Conservation (phyloP, 139 green algal genomes). For the Closterium sp. region DNA sequence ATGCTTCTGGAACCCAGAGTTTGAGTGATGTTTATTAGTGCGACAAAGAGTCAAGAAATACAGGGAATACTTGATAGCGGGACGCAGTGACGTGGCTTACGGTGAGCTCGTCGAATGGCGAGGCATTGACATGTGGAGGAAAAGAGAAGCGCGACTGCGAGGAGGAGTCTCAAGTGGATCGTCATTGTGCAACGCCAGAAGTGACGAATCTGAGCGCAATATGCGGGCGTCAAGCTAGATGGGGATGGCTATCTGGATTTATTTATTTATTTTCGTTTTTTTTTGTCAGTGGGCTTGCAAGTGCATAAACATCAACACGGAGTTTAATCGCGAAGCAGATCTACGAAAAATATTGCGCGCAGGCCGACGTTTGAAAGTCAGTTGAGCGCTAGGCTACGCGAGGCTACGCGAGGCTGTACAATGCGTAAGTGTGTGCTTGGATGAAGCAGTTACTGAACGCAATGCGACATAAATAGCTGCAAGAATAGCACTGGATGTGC, state of each 20-base stretch:
- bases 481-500: too few species aligned
- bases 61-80: background rate
- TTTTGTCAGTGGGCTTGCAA: background rate
- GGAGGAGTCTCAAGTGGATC: background rate
- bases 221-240: background rate
- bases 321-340: too few species aligned
- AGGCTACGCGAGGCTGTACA: too few species aligned
- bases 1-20: too few species aligned
- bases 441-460: too few species aligned
- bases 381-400: too few species aligned
- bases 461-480: too few species aligned
- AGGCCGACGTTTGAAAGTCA: too few species aligned
- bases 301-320: background rate
- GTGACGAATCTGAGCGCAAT: background rate
- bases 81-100: background rate
- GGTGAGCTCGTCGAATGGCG: background rate
- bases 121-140: background rate
- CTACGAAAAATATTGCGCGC: too few species aligned
- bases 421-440: too few species aligned
- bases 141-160: background rate
- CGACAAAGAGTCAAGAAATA: background rate
- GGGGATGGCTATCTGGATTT: too few species aligned
- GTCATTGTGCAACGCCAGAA: background rate
- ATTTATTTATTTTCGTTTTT: too few species aligned
- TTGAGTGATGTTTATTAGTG: background rate